Evolutionary conservation across 2,329 filamentous ascomycete species (phyloP), one percentile per base, ranked within the genome.

Genomic region (Aspergillus quadrilineatus): DNA sequence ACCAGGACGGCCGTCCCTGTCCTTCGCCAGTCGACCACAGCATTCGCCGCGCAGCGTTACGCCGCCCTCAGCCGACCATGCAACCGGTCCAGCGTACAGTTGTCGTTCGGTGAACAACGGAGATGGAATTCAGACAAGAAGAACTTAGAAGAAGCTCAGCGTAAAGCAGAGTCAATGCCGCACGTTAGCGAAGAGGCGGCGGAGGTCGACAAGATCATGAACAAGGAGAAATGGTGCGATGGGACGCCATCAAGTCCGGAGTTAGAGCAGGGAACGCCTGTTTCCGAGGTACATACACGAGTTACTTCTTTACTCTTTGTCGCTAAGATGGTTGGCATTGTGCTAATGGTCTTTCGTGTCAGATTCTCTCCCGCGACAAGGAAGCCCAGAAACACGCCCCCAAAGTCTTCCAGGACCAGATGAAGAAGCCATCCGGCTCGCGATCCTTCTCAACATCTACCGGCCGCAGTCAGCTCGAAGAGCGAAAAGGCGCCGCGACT

Each of bases 151-250:
- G 61, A 69, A 32, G 58, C 65, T 43, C 69, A 69, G 45, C 79
- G 78, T 22, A 77, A 81, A 56, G 77, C 80, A 72, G 77, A 82
- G 59, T 71, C 69, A 30, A 72, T 85, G 52, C 82, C 82, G 42
- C 80, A 85, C 74, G 83, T 88, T 30, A 86, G 81, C 60, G 84
- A 89, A 67, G 86, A 89, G 70, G 85, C 85, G 32, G 82, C 82
- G 39, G 81, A 83, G 63, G 80, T 82, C 61, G 81, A 80, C 28
- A 79, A 83, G 65, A 81, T 84, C 28, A 83, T 78, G 65, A 83
- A 85, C 53, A 55, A 55, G 50, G 53, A 56, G 32, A 70, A 74
- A 59, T 69, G 67, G 53, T 74, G 69, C 52, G 71, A 73, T 55
- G 68, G 64, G 53, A 72, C 79, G 54, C 79, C 81, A 28, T 65